Base-by-base conservation (phyloP, 805 yeast genomes). In the Saccharomyces eubayanus region DNA sequence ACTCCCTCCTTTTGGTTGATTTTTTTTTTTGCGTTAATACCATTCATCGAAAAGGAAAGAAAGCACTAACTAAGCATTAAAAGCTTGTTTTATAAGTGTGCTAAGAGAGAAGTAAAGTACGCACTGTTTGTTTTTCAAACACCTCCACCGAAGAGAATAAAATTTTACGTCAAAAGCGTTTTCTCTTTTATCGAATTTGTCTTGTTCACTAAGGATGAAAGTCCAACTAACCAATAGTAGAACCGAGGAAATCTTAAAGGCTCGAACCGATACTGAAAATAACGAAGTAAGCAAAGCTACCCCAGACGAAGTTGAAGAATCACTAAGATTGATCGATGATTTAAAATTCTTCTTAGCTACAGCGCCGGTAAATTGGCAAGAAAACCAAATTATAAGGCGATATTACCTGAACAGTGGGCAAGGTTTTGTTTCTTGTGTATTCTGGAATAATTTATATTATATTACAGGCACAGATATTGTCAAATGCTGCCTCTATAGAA, bases 381-480 rank as follows among this genome's bases (percentile, higher is more conserved):
- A 83, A 55, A 84, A 85, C 61, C 97, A 92, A 67, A 84, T 89
- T 48, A 87, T 94, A 49, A 77, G 96, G 64, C 75, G 96, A 52
- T 92, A 89, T 69, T 86, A 84, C 65, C 72, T 92, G 50, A 90
- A 89, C 61, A 87, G 85, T 58, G 95, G 88, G 55, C 97, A 91
- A 68, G 94, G 92, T 2, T 89, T 92, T 60, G 89, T 89, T n/a
- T 81, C 88, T 31, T 92, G 99, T 71, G 89, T 94, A 0, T 85
- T 79, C 61, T 92, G 98, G 97, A 87, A 89, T 63, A 86, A 87
- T 64, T 74, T 91, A 12, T 92, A 86, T 67, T 91, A 87, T 71
- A 80, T 92, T 49, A 92, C 98, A 0, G 98, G 98, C 2, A 92
- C 98, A 0, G 98, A 94, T 74, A 91, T 92, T 55, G 96, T 94